A percentile compares a stretch with the other conserved stretches of the same genome.
Conservation (phyloP, 1,284 basidiomycete genomes). For the Ustilago loliicola region DNA sequence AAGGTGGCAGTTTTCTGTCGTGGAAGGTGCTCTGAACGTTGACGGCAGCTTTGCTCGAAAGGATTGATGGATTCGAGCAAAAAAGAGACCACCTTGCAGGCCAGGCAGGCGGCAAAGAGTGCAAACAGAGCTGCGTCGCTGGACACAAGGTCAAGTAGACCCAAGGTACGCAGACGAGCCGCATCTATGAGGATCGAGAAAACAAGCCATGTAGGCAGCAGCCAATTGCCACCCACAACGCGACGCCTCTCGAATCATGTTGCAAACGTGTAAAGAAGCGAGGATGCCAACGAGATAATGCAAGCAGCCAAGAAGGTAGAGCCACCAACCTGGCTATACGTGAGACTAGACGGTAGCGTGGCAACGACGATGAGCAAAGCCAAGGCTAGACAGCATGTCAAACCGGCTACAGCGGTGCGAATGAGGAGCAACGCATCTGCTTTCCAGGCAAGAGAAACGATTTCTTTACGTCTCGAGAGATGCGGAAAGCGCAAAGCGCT, state of each 20-base stretch:
- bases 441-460: too few relatives aligned
- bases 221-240: neutral
- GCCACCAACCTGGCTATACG: too few relatives aligned
- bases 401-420: too few relatives aligned
- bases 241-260: neutral
- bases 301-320: neutral
- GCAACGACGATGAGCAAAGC: too few relatives aligned
- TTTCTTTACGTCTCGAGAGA: neutral
- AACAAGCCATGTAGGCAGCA: constrained; percentile 23
- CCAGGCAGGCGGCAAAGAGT: constrained; percentile 17
- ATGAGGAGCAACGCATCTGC: too few relatives aligned
- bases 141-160: neutral
- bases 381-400: too few relatives aligned
- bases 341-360: too few relatives aligned
- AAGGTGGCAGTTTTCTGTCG: constrained; percentile 42
- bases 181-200: constrained; percentile 36
- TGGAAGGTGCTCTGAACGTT: constrained; percentile 20
- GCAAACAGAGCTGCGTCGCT: constrained; percentile 11
- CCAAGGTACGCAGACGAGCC: constrained; percentile 45
- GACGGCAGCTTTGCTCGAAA: too few relatives aligned
- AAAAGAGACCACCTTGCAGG: constrained; percentile 7
- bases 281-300: neutral
- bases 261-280: neutral
- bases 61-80: constrained; percentile 50
- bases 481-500: neutral